phyloP scores from a whole-genome alignment of 768 basidiomycete species.

The Pholiota molesta region DNA sequence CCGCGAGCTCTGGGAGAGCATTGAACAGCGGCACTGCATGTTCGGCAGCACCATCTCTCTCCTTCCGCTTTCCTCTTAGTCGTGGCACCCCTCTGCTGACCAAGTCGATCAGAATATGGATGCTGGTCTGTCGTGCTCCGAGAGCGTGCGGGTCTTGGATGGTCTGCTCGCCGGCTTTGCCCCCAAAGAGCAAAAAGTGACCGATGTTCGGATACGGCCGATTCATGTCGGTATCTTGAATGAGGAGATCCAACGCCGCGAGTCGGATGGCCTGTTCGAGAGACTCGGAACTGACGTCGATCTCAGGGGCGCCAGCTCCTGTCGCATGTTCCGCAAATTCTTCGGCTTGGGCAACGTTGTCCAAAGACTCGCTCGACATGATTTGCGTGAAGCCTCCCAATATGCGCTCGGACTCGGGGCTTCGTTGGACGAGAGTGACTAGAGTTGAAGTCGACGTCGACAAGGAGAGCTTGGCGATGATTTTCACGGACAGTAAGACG shows the following conservation, averaged over 20 bases:
- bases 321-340: constrained; percentile 61
- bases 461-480: constrained; percentile 66
- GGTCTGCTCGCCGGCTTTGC: constrained; percentile 56
- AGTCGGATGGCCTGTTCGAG: constrained; percentile 73
- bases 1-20: constrained; percentile 76
- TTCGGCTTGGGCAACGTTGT: constrained; percentile 65
- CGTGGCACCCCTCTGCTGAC: constrained; percentile 74
- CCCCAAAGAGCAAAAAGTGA: constrained; percentile 85
- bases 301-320: constrained; percentile 73
- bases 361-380: constrained; percentile 61
- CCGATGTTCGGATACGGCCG: constrained; percentile 80
- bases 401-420: constrained; percentile 84
- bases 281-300: constrained; percentile 44
- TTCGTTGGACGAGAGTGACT: constrained; percentile 77
- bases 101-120: constrained; percentile 81
- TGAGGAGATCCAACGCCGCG: constrained; percentile 80
- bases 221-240: constrained; percentile 68
- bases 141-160: constrained; percentile 82
- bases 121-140: constrained; percentile 67
- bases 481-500: constrained; percentile 76
- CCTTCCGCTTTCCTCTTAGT: constrained; percentile 48
- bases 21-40: constrained; percentile 59
- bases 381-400: constrained; percentile 75
- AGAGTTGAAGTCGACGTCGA: constrained; percentile 74
- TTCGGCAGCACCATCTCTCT: constrained; percentile 21